Percentiles rank a stretch among this genome's conserved stretches.
These are phyloP conservation scores for Schwanniomyces pseudopolymorphus DNA, from an alignment of 805 yeast species.

Conservation along the genomic window DNA sequence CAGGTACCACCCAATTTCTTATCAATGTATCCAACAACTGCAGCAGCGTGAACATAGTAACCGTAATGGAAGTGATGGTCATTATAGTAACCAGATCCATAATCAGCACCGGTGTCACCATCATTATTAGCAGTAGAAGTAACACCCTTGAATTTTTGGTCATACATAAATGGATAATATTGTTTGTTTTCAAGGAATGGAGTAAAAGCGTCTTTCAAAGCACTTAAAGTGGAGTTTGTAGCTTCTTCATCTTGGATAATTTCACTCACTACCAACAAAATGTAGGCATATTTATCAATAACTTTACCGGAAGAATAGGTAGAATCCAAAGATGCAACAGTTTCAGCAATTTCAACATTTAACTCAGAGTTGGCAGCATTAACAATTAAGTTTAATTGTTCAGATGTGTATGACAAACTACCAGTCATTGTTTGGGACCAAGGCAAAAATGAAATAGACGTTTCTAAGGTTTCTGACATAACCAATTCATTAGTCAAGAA, in stretches of 20 bases:
- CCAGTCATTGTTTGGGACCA: constrained; percentile 36
- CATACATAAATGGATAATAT: constrained; percentile 52
- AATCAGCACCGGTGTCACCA: constrained; percentile 52
- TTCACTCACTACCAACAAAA: constrained; percentile 50
- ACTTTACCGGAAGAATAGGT: constrained; percentile 55
- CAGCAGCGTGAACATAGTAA: constrained; percentile 80
- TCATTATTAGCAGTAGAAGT: constrained; percentile 50
- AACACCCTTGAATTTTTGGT: constrained; percentile 55
- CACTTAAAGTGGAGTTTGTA: constrained; percentile 31
- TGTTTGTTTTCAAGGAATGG: constrained; percentile 42
- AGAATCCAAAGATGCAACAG: constrained; percentile 39
- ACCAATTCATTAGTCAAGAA: constrained; percentile 39
- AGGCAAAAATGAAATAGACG: constrained; percentile 44
- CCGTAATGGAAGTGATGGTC: constrained; percentile 91
- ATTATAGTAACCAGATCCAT: constrained; percentile 74
- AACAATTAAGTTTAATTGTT: constrained; percentile 44
- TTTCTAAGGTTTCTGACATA: constrained; percentile 40
- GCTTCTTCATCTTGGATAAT: constrained; percentile 44
- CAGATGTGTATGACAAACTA: constrained; percentile 39
- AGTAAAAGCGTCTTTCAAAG: constrained; percentile 45
- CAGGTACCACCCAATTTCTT: constrained; percentile 50
- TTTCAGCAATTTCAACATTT: constrained; percentile 42
- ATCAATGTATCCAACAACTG: constrained; percentile 71
- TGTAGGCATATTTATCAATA: constrained; percentile 57
- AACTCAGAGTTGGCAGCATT: constrained; percentile 47